These are phyloP conservation scores for Solanum infundibuliforme DNA, from an alignment of 257 asterid genomes.

Conservation along the genomic window DNA sequence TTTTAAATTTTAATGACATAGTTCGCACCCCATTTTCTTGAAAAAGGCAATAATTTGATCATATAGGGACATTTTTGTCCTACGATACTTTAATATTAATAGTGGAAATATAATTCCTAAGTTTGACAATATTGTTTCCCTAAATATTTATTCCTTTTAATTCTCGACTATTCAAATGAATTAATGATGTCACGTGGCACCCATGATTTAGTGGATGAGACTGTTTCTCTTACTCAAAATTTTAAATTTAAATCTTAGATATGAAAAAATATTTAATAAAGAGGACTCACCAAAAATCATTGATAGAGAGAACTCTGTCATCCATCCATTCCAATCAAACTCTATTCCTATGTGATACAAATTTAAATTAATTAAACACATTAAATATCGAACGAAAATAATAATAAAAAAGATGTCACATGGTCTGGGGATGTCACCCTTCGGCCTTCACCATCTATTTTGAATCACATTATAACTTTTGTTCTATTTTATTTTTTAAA, in stretches of 20 bases:
- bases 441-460: not conserved
- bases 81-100: not conserved
- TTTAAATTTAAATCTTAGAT: too few relatives aligned
- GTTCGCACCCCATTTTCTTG: not conserved
- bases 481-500: not conserved
- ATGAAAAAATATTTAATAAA: too few relatives aligned
- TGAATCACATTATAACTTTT: not conserved
- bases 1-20: not conserved
- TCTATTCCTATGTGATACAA: too few relatives aligned
- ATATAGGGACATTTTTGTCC: not conserved
- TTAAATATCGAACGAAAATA: too few relatives aligned
- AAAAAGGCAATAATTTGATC: not conserved
- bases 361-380: too few relatives aligned
- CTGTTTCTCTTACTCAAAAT: too few relatives aligned
- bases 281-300: too few relatives aligned
- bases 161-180: not conserved
- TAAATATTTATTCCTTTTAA: not conserved
- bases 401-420: not conserved
- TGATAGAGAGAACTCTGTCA: too few relatives aligned
- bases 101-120: not conserved
- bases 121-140: not conserved
- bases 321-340: not conserved
- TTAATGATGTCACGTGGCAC: too few relatives aligned
- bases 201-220: fast-evolving
- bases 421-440: not conserved